Evolutionary conservation across 2,329 filamentous ascomycete genomes (phyloP), one percentile per base, ranked within the genome.

Genomic region (Xylariales sp.): DNA sequence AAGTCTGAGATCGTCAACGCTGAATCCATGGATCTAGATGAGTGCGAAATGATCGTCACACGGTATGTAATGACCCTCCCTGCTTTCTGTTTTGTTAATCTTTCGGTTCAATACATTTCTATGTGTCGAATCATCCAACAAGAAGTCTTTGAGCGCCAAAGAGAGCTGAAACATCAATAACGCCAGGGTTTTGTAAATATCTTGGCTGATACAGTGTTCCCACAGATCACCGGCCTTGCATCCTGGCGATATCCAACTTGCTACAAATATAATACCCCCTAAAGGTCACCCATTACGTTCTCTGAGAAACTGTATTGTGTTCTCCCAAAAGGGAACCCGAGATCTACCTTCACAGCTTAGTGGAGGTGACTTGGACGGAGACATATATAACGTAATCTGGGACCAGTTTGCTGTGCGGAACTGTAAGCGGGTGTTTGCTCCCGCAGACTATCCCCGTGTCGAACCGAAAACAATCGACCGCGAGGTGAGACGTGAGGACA

Each of bases 341-440:
- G 88, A 94, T 54, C 65, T 95, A 0, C 87, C 88, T 0, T 91
- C 86, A 46, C 76, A 84, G 59, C 69, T 95, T 0, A 84, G 84
- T 40, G 88, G 88, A 1, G 88, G 88, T 0, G 88, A 95, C 58
- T 71, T 95, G 0, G 88, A 93, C 49, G 88, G 88, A 0, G 89
- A 95, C 57, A 64, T 87, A 0, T 95, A 86, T 60, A 84, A 88
- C 48, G 64, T 94, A 37, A 86, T 94, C 35, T 93, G 78, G 71
- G 87, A 94, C 50, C 51, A 61, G 0, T 55, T 59, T 0, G 68
- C 80, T 0, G 58, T 73, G 2, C 70, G 75, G 0, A 57, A 54
- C 4, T 52, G 44, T 20, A 29, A 50, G 9, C 16, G 11, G 0
- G 66, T 63, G 0, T 78, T 70, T n/a, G 0, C 3, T 1, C 78